Evolutionary conservation across 2,329 filamentous ascomycete species (phyloP).

Genomic region (Fusarium xylarioides): DNA sequence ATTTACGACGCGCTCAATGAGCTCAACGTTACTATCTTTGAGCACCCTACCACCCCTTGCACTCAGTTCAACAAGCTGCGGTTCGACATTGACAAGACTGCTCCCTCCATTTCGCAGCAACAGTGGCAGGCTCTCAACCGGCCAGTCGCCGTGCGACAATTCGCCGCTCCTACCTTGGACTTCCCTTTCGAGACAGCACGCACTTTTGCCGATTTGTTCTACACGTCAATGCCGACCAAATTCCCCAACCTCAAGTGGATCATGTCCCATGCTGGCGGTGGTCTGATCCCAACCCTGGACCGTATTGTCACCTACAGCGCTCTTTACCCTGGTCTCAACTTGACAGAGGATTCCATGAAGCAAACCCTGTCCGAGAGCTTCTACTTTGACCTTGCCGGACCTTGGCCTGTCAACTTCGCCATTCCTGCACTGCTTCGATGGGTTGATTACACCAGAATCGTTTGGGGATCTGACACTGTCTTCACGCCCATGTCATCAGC

Average conservation of each 20-base stretch:
- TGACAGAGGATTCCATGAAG: slow-evolving; percentile 14
- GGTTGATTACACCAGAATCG: slow-evolving; percentile 9
- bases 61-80: slow-evolving; percentile 7
- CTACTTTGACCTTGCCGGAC: slow-evolving; percentile 13
- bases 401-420: slow-evolving; percentile 8
- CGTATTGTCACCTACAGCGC: slow-evolving; percentile 19
- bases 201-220: slow-evolving; percentile 33
- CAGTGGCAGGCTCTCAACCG: slow-evolving; percentile 19
- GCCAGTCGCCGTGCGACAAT: slow-evolving; percentile 7
- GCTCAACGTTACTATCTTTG: slow-evolving; percentile 14
- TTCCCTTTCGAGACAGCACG: slow-evolving; percentile 27
- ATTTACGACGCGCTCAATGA: neutral
- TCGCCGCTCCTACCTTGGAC: slow-evolving; percentile 5
- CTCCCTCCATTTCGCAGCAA: neutral
- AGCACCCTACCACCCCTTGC: slow-evolving; percentile 15
- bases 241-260: slow-evolving; percentile 41
- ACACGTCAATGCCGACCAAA: slow-evolving; percentile 30
- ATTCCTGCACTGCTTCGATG: slow-evolving; percentile 12
- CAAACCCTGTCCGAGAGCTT: neutral
- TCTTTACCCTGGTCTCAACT: slow-evolving; percentile 4
- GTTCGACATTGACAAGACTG: neutral
- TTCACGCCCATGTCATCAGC: slow-evolving; percentile 6
- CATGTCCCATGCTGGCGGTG: slow-evolving; percentile 41
- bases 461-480: slow-evolving; percentile 21
- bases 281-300: slow-evolving; percentile 37